These are phyloP conservation scores for Plasmodiophora brassicae DNA, from an alignment of 208 protist species.

Conservation along the genomic window DNA sequence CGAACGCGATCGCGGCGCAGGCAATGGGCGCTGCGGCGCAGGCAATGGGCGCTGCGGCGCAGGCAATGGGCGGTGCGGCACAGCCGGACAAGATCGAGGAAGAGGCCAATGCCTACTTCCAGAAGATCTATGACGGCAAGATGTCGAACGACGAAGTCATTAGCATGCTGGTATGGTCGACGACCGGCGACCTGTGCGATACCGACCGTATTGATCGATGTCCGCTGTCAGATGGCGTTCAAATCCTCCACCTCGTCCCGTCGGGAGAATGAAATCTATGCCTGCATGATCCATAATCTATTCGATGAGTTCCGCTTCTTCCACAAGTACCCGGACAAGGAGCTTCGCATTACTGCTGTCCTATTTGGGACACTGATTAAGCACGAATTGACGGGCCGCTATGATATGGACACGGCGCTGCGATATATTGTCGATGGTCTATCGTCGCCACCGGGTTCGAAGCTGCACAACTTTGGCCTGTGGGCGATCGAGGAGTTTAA, in stretches of 20 bases:
- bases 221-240: neutral
- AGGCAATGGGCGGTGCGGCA: neutral
- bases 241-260: neutral
- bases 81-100: conserved; percentile 58
- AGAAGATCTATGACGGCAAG: conserved; percentile 64
- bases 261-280: conserved; percentile 68
- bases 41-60: neutral
- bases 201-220: conserved; percentile 45
- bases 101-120: conserved; percentile 66
- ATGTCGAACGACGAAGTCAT: conserved; percentile 65
- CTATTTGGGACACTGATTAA: conserved; percentile 75
- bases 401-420: neutral
- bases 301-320: conserved; percentile 81
- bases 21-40: too few relatives aligned
- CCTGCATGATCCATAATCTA: conserved; percentile 79
- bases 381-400: conserved; percentile 59
- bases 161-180: conserved; percentile 56
- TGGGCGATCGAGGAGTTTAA: conserved; percentile 88
- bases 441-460: conserved; percentile 71
- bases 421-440: conserved; percentile 34
- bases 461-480: conserved; percentile 89
- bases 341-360: conserved; percentile 68
- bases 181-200: too few relatives aligned
- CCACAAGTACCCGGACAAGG: conserved; percentile 71
- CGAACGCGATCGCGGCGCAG: neutral